These are phyloP conservation scores for Cryptococcus depauperatus DNA, from an alignment of 1,284 basidiomycete genomes.

Conservation along the genomic window DNA sequence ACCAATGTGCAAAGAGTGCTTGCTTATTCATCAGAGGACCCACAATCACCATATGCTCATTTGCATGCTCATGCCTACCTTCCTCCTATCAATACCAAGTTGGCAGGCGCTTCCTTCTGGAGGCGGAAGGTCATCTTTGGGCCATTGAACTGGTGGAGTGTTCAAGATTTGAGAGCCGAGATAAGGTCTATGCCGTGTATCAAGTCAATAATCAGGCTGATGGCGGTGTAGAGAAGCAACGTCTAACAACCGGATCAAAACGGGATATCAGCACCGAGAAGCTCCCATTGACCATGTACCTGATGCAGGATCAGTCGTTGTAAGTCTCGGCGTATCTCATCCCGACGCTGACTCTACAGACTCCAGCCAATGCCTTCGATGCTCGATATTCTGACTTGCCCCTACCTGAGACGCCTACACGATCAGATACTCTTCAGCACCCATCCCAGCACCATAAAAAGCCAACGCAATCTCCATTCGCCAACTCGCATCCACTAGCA, in stretches of 20 bases:
- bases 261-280: slow-evolving; percentile 33
- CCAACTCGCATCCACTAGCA: background rate
- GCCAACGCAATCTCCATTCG: background rate
- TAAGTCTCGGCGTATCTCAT: slow-evolving; percentile 11
- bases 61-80: slow-evolving; percentile 42
- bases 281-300: slow-evolving; percentile 38
- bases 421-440: background rate
- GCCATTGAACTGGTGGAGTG: slow-evolving; percentile 38
- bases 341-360: background rate
- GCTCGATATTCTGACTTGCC: background rate
- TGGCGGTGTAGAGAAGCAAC: slow-evolving; percentile 30
- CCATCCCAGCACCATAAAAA: no score
- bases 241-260: slow-evolving; percentile 43
- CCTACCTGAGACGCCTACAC: background rate
- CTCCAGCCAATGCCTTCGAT: slow-evolving; percentile 26
- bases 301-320: slow-evolving; percentile 32
- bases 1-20: background rate
- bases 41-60: slow-evolving; percentile 37
- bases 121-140: slow-evolving; percentile 40
- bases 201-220: background rate
- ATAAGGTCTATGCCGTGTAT: slow-evolving; percentile 27
- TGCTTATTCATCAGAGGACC: slow-evolving; percentile 26
- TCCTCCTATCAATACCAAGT: slow-evolving; percentile 30
- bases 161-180: slow-evolving; percentile 44
- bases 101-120: slow-evolving; percentile 35